Base-by-base conservation (phyloP, 306 rosid genomes). In the Fagus crenata region DNA sequence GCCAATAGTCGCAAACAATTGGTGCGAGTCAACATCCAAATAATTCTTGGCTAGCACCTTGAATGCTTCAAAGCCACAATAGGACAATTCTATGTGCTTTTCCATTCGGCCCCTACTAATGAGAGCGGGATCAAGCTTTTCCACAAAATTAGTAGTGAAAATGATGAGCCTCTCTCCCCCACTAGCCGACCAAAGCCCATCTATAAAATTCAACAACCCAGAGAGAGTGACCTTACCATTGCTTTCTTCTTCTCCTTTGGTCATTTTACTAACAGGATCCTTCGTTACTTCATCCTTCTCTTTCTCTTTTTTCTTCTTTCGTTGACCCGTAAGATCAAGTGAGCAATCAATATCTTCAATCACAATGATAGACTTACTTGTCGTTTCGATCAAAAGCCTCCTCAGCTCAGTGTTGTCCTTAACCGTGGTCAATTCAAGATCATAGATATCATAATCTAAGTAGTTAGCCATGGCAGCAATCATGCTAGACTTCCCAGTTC, bases 171-270 rank as follows among this genome's bases (percentile, higher is more conserved):
- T 41, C 46, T 41, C 46, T 41, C 46, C 46, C 9, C 7, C 46
- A 6, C 85, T 81, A 18, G 89, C 85, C n/a, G 89, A 83, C 89
- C 89, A 83, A 46, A 86, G 82, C 53, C 89, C 87, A 77, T 86
- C 87, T 2, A 78, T 83, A 69, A 81, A 81, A 43, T 86, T 83
- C 77, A 83, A 37, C 15, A 81, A 70, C 43, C 87, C 89, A 3
- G 89, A 86, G 1, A 83, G 72, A 17, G 89, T 83, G 9, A 42
- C 49, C 11, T 42, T 42, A 42, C 49, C 1, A 41, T 41, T 6
- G 8, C 46, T 41, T 1, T 41, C 46, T 41, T 41, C 46, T 41
- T 41, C 46, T 4, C 6, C 46, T 41, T 41, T 41, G 7, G 8
- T 41, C 1, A 41, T 6, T 41, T 41, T 41, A 41, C 8, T 41